These are phyloP conservation scores for Sporothrix luriei DNA, from an alignment of 2,329 filamentous ascomycete species.

Conservation along the genomic window DNA sequence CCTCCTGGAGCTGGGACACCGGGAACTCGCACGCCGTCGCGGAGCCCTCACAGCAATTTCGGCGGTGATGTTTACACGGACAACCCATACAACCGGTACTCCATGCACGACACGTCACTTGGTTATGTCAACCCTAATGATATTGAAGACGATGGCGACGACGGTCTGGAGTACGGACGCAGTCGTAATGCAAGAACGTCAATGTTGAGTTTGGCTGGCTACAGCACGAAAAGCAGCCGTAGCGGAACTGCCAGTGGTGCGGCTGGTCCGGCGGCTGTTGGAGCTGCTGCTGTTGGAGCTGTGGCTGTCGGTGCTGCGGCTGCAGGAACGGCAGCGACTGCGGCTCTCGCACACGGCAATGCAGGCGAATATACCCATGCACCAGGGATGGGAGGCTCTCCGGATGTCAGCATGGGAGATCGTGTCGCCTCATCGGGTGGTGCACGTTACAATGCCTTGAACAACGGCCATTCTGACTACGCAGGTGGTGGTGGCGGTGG, in stretches of 20 bases:
- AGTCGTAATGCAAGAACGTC: constrained; percentile 55
- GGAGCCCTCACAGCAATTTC: constrained; percentile 52
- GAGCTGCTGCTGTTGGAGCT: constrained; percentile 39
- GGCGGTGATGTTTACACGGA: constrained; percentile 57
- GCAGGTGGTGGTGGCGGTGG: background rate
- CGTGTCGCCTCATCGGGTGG: constrained; percentile 25
- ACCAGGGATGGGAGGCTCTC: background rate
- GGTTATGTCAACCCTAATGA: constrained; percentile 73
- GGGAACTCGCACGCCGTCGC: constrained; percentile 46
- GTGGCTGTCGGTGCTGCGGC: constrained; percentile 37
- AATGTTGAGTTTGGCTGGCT: constrained; percentile 59
- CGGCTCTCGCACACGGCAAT: constrained; percentile 43
- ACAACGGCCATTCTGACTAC: constrained; percentile 36
- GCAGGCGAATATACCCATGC: constrained; percentile 5
- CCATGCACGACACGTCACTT: constrained; percentile 52
- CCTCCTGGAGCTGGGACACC: constrained; percentile 45
- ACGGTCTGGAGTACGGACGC: constrained; percentile 66
- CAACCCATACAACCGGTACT: constrained; percentile 68
- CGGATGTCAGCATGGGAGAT: background rate
- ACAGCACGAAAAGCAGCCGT: constrained; percentile 47
- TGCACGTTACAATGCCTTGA: constrained; percentile 60
- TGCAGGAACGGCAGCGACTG: constrained; percentile 36
- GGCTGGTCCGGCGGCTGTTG: constrained; percentile 40
- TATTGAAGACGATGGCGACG: constrained; percentile 86
- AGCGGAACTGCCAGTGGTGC: constrained; percentile 31